A percentile compares a stretch with the other conserved stretches of the same genome.
Conservation (phyloP, 192 early-diverging fungal species). For the Podochytrium sp. region DNA sequence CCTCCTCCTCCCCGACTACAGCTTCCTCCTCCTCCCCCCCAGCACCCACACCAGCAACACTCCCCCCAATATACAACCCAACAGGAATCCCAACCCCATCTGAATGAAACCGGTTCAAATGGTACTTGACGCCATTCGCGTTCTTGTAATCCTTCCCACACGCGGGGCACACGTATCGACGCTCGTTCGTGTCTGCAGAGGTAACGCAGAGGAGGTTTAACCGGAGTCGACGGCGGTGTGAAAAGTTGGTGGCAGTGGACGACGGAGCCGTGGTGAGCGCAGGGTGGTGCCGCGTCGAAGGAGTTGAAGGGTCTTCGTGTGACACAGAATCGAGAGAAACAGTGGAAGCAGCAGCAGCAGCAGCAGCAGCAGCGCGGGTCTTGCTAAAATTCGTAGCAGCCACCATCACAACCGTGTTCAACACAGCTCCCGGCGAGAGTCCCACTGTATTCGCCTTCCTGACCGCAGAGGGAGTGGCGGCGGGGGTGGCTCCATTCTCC, state of each 20-base stretch:
- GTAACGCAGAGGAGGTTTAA: conserved; percentile 1
- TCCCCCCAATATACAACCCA: background rate
- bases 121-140: conserved; percentile 95
- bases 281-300: background rate
- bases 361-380: no score
- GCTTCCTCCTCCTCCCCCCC: background rate
- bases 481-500: no score
- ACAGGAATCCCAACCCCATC: conserved; percentile 14
- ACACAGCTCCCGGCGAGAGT: background rate
- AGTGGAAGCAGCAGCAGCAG: background rate
- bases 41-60: background rate
- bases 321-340: no score
- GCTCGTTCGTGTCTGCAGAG: background rate
- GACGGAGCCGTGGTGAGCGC: background rate
- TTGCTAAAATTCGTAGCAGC: no score
- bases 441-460: conserved; percentile 1
- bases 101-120: conserved; percentile 67
- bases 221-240: conserved; percentile 2
- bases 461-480: background rate
- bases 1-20: background rate
- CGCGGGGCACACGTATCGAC: conserved; percentile 12
- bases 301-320: no score
- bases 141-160: conserved; percentile 84
- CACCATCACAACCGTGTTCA: conserved; percentile 5
- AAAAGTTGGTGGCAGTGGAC: background rate